Evolutionary conservation across 1,139 yeast genomes (phyloP), one percentile per base, ranked within the genome.

Genomic region (Nakaseomyces sp.): DNA sequence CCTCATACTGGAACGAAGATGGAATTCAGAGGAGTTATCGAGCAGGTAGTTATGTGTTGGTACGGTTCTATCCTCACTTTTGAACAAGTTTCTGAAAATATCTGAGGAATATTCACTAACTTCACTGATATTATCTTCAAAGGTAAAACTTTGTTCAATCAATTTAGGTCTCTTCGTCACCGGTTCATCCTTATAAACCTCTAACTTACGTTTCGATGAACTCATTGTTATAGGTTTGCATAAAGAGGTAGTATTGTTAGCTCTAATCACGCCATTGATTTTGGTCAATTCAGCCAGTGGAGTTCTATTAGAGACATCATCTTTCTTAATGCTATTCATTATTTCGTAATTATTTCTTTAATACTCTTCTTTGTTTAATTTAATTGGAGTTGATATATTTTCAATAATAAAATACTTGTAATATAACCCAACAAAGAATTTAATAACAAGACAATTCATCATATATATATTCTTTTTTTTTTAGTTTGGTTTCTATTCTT

Each of bases 81-180:
- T 76, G 57, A 80, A 77, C 50, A 89, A 70, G 62, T 83, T 84
- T 19, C 73, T 77, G 64, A 86, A 88, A 45, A 89, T 89, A 49
- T 88, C 96, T 52, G 70, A 73, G 41, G 83, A 89, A 62, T 89
- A 89, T 64, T 89, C 98, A 49, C 83, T 76, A 20, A 84, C 95
- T 95, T 88, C 86, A 52, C 83, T 69, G 5, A 96, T 95, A 63
- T 89, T 96, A 51, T 80, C 87, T 47, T 67, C 65, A 13, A 13
- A 20, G 47, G 67, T 65, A n/a, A 13, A 20, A 6, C 13, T 22
- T 22, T 35, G 38, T 13, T 60, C 88, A 96, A 47, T 81, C 91
- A 37, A 77, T 81, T 60, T 87, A 95, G 50, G 86, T 72, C 60
- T 87, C 94, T 54, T 80, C 86, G 89, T 53, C 49, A 79, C 48